Conservation (phyloP, 108 stramenopile genomes). For the Cylindrotheca closterium region DNA sequence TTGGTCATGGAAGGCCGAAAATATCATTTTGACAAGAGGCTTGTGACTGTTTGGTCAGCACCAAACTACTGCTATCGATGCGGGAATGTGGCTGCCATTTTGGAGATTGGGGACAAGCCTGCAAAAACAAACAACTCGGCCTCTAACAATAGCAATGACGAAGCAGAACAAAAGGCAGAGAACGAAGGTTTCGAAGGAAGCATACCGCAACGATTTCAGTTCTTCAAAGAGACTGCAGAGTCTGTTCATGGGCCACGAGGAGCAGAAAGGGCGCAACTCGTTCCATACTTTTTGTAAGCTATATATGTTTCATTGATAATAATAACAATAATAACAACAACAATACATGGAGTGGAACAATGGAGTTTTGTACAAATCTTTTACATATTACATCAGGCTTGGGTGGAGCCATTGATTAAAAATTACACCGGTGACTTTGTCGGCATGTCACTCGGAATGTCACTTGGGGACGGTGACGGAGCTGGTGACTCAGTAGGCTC, state of each 20-base stretch:
- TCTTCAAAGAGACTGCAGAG: conserved; percentile 82
- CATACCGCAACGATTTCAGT: conserved; percentile 78
- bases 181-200: conserved; percentile 42
- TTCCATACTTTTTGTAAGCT: conserved; percentile 86
- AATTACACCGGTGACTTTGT: no score
- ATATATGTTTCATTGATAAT: neutral
- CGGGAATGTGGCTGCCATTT: conserved; percentile 96
- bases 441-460: no score
- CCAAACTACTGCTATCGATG: conserved; percentile 98
- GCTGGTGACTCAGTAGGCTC: no score
- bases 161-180: conserved; percentile 16
- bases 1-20: conserved; percentile 95
- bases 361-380: neutral
- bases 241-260: conserved; percentile 85
- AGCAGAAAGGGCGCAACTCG: conserved; percentile 79
- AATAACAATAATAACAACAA: neutral
- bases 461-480: no score
- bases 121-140: conserved; percentile 13
- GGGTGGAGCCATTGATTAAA: no score
- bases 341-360: neutral
- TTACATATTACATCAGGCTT: no score
- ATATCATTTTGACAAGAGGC: conserved; percentile 77
- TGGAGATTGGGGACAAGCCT: conserved; percentile 55
- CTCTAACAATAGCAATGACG: conserved; percentile 4
- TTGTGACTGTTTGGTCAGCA: conserved; percentile 94